Evolutionary conservation across 2,329 filamentous ascomycete genomes (phyloP), one percentile per base, ranked within the genome.

Genomic region (Cladosporium velox): DNA sequence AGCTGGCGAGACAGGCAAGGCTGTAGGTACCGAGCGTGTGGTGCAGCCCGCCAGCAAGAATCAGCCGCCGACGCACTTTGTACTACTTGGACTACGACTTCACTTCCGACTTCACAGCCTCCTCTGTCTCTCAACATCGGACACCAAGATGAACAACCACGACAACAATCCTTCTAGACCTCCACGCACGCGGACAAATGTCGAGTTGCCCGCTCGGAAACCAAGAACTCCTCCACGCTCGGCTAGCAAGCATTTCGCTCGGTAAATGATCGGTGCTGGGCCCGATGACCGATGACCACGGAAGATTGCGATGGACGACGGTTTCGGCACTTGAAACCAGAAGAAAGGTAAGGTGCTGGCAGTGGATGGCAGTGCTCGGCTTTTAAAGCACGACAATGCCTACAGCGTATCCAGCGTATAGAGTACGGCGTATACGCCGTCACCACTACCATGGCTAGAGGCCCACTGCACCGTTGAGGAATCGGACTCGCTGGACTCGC

Each of bases 211-310:
- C 32, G 28, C 15, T 55, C 32, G 52, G 52, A 35, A 35, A 35
- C 28, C 52, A 55, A 34, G 41, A 18, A 47, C 41, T 18, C 49
- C 52, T 55, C 52, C 28, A 21, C 52, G 21, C 32, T 32, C 28
- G 28, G 15, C 11, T 7, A 32, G 28, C 26, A 55, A 32, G 28
- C 26, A 55, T 32, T 55, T 30, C 30, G 52, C 52, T 32, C 52
- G 52, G 52, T n/a, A 34, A 21, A 55, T 55, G 18, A 55, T 55
- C 52, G 52, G 52, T 47, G 41, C 41, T 47, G n/a, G 41, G n/a
- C 18, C 41, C 41, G 41, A 24, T 24, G 41, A 4, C 41, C 41
- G 41, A 47, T 11, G 41, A 47, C 41, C 8, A 15, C n/a, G 41
- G 41, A 47, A 47, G 41, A 47, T 47, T 47, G 41, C 41, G 41